These are phyloP conservation scores for Ustulina deusta DNA, from an alignment of 2,329 filamentous ascomycete genomes.

Conservation along the genomic window DNA sequence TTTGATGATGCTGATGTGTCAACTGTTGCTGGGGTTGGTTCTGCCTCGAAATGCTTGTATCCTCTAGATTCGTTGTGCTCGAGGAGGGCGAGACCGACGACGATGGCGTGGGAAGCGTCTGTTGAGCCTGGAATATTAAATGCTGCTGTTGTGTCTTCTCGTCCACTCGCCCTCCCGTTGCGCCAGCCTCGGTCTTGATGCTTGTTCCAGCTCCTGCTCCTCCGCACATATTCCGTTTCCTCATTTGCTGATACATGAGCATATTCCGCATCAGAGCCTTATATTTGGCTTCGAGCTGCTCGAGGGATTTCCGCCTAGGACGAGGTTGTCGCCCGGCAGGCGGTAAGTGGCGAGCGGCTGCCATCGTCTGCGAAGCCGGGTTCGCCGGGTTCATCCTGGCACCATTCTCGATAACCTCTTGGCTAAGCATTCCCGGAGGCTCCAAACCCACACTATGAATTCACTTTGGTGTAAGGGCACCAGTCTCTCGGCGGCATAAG, in stretches of 20 bases:
- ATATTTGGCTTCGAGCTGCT: constrained; percentile 43
- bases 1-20: constrained; percentile 27
- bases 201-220: constrained; percentile 20
- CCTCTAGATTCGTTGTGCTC: constrained; percentile 29
- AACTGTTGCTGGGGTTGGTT: constrained; percentile 30
- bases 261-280: constrained; percentile 46
- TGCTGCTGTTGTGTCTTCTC: constrained; percentile 35
- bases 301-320: constrained; percentile 40
- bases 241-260: constrained; percentile 42
- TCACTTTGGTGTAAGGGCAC: constrained; percentile 22
- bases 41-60: constrained; percentile 16
- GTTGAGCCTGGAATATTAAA: constrained; percentile 33
- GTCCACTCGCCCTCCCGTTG: constrained; percentile 24
- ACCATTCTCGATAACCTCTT: constrained; percentile 14
- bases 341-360: constrained; percentile 29
- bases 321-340: constrained; percentile 36
- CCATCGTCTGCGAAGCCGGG: constrained; percentile 26
- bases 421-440: constrained; percentile 5
- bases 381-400: constrained; percentile 25
- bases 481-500: constrained; percentile 12
- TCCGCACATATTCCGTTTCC: constrained; percentile 27
- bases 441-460: neutral
- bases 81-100: constrained; percentile 36
- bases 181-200: constrained; percentile 24
- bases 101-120: constrained; percentile 32